Base-by-base conservation (phyloP, 2,329 filamentous ascomycete genomes). In the Camptophora hylomeconis region DNA sequence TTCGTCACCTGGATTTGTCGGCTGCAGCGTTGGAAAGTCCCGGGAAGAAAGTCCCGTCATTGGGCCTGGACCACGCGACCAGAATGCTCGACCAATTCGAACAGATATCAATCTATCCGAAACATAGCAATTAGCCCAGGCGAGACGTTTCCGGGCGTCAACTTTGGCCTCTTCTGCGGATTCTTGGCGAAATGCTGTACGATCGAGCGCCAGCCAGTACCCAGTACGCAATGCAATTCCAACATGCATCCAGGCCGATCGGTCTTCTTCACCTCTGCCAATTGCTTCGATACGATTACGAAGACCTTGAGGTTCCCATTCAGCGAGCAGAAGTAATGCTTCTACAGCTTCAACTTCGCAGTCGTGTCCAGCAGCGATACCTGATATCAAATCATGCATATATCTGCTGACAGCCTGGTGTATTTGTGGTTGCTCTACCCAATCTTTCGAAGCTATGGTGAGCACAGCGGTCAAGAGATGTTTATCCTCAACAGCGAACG, bases 191-290 rank as follows among this genome's bases (percentile, higher is more conserved):
- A 81, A 74, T 0, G 73, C 72, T 12, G 75, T 79, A 35, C 72
- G 64, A 45, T 82, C 77, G 11, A 82, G 58, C 2, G 72, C 71
- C 10, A 80, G 67, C 28, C 77, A 77, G 46, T 81, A 81, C 0
- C 70, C 76, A 3, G 79, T 67, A 5, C 77, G 65, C 5, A 82
- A 54, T 3, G 77, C 77, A 12, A 76, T 65, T 2, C 77, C 77
- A 5, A 80, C 74, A 42, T 80, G 72, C 75, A 81, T 81, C 77
- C 77, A 82, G 0, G 75, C 75, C 17, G 77, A 75, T 24, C 77
- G 67, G 42, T 82, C 76, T 46, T 81, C 77, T 48, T 81, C 76
- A 6, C 77, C 77, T 31, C 75, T 65, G 0, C 76, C 77, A 12
- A 81, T 72, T 15, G 68, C 62, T 17, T 71, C 71, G 17, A 70